A percentile compares a stretch with the other conserved stretches of the same genome.
phyloP scores from a whole-genome alignment of 441 rosid genomes.

The Pelargonium cotyledonis region DNA sequence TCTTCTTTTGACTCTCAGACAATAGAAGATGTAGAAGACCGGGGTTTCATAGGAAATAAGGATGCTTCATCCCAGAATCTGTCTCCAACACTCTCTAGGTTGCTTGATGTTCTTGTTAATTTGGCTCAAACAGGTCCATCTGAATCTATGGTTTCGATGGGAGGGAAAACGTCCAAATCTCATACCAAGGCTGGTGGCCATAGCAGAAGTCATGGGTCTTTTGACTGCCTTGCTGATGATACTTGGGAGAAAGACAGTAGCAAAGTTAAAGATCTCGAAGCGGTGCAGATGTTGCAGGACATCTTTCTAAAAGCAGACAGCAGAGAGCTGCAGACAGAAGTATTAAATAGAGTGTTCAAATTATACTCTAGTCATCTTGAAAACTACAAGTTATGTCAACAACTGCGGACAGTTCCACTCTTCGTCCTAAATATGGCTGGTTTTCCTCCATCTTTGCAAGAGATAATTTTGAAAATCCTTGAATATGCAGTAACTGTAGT shows the following conservation, averaged over 20 bases:
- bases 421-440: constrained; percentile 94
- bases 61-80: constrained; percentile 45
- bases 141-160: constrained; percentile 38
- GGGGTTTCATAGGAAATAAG: constrained; percentile 33
- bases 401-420: constrained; percentile 91
- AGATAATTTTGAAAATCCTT: constrained; percentile 93
- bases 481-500: constrained; percentile 99
- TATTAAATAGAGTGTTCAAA: constrained; percentile 92
- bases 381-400: constrained; percentile 88
- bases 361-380: constrained; percentile 98
- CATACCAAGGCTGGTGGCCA: constrained; percentile 45
- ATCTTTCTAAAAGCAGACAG: constrained; percentile 91
- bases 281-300: constrained; percentile 98
- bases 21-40: constrained; percentile 25
- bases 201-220: constrained; percentile 55
- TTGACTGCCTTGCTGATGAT: constrained; percentile 58
- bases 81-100: constrained; percentile 81
- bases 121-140: constrained; percentile 91
- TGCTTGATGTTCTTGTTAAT: constrained; percentile 98
- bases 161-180: constrained; percentile 54
- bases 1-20: constrained; percentile 35
- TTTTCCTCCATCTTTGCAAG: constrained; percentile 90
- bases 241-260: constrained; percentile 69
- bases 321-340: constrained; percentile 92
- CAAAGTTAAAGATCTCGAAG: constrained; percentile 98